Base-by-base conservation (phyloP, 345 rosid genomes). In the Dimocarpus longan region DNA sequence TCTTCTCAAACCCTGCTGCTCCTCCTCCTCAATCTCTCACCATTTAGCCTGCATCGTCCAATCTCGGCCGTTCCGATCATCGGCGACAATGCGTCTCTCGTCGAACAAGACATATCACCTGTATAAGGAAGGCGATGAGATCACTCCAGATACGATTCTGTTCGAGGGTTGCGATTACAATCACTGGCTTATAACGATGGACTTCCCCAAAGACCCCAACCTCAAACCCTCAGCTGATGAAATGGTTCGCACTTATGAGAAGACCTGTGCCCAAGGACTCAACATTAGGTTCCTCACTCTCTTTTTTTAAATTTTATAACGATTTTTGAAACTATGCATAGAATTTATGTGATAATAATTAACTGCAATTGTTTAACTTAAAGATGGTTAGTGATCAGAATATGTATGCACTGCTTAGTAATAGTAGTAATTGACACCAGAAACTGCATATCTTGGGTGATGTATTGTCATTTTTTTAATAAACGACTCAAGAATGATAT, bases 181-280 rank as follows among this genome's bases (percentile, higher is more conserved):
- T 59, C 99, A 94, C 83, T 97, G 98, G 99, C 91, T 97, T n/a
- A 90, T 97, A 57, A 89, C 95, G 13, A 81, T 94, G 68, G 94
- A 93, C 68, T 97, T 97, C 66, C 90, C 98, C 19, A 92, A 88
- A 73, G 88, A 87, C 19, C 83, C 52, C 52, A 46, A 80, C 15
- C 86, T 90, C 2, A 75, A 79, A 15, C 86, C 90, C 2, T 52
- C 93, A 2, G 90, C 88, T 3, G 94, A 93, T 46, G 93, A 92
- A 77, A 97, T 93, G 99, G 91, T 97, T 71, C 74, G 89, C 54
- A 84, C 87, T 16, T 97, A 90, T 42, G 98, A 91, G 82, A 80
- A 87, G 18, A 97, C 88, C 22, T 94, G 98, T 28, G 97, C 99
- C 8, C 77, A 78, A 71, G 99, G 98, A 4, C 98, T 97, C 77